Conservation (phyloP, 208 protist species). For the Trypanosoma brucei region DNA sequence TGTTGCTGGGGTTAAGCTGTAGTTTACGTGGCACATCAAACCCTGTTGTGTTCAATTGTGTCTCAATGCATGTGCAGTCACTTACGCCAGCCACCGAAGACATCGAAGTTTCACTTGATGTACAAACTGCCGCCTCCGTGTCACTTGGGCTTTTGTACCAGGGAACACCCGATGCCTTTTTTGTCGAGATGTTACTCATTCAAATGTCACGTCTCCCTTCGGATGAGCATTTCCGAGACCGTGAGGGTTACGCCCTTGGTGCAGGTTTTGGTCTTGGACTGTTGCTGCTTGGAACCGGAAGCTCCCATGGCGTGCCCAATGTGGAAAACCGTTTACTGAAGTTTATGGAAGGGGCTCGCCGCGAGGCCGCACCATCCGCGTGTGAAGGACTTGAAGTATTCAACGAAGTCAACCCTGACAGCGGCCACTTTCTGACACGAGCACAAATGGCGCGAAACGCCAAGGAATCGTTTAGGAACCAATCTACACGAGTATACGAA, state of each 20-base stretch:
- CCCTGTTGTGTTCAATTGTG: conserved; percentile 75
- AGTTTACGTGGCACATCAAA: conserved; percentile 80
- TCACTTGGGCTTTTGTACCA: conserved; percentile 76
- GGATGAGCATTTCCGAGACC: conserved; percentile 79
- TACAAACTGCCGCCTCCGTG: conserved; percentile 75
- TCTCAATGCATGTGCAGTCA: conserved; percentile 81
- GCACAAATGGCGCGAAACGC: conserved; percentile 42
- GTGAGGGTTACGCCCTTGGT: conserved; percentile 73
- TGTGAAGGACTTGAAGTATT: conserved; percentile 50
- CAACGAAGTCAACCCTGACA: conserved; percentile 46
- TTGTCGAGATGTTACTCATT: conserved; percentile 75
- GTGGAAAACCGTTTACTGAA: conserved; percentile 64
- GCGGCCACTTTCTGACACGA: conserved; percentile 56
- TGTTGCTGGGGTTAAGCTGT: conserved; percentile 83
- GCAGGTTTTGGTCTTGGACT: conserved; percentile 76
- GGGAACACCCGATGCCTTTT: conserved; percentile 56
- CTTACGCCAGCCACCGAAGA: conserved; percentile 78
- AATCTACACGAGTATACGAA: conserved; percentile 72
- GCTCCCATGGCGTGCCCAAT: conserved; percentile 35
- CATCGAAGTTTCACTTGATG: conserved; percentile 80
- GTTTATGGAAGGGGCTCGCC: conserved; percentile 63
- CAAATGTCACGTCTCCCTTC: conserved; percentile 84
- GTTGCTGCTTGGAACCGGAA: conserved; percentile 64
- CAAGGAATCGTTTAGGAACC: conserved; percentile 31
- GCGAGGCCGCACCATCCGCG: conserved; percentile 41